A percentile compares a stretch with the other conserved stretches of the same genome.
Evolutionary conservation across 306 rosid genomes (phyloP).

Genomic region (Medicago ruthenica): DNA sequence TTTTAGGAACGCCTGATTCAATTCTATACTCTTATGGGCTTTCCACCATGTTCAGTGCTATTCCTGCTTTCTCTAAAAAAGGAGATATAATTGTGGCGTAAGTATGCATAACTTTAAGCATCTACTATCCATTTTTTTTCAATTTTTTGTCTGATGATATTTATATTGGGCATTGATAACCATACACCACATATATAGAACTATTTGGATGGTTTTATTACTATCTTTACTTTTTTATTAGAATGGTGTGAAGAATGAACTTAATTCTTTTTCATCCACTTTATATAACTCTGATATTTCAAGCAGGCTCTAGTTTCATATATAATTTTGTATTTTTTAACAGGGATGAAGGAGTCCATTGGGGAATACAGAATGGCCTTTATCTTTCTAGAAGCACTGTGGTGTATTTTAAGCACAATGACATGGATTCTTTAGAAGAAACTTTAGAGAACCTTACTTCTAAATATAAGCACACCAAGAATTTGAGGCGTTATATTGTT

Average conservation of each 20-base stretch:
- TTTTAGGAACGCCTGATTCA: constrained; percentile 98
- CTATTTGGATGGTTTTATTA: constrained; percentile 15
- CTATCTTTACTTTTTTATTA: constrained; percentile 28
- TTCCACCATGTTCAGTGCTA: constrained; percentile 98
- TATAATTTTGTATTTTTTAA: constrained; percentile 36
- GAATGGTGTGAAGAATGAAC: constrained; percentile 37
- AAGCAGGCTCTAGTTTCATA: constrained; percentile 34
- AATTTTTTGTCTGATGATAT: constrained; percentile 1
- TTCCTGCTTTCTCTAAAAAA: constrained; percentile 94
- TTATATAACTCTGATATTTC: constrained; percentile 12
- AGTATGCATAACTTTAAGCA: constrained; percentile 48
- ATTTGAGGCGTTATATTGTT: constrained; percentile 95
- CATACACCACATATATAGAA: constrained; percentile 20
- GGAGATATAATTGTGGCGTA: constrained; percentile 96
- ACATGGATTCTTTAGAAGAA: constrained; percentile 77
- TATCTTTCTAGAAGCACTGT: constrained; percentile 94
- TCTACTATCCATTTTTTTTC: constrained; percentile 18
- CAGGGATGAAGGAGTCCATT: constrained; percentile 98
- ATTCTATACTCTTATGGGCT: constrained; percentile 96
- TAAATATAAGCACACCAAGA: constrained; percentile 67
- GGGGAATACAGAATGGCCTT: constrained; percentile 99
- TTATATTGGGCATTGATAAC: constrained; percentile 16
- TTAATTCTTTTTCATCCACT: not conserved
- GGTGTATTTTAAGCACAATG: constrained; percentile 90
- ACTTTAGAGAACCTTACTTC: constrained; percentile 75